Conservation (phyloP, 495 filamentous ascomycete species). For the Hypoxylon subgilvum region DNA sequence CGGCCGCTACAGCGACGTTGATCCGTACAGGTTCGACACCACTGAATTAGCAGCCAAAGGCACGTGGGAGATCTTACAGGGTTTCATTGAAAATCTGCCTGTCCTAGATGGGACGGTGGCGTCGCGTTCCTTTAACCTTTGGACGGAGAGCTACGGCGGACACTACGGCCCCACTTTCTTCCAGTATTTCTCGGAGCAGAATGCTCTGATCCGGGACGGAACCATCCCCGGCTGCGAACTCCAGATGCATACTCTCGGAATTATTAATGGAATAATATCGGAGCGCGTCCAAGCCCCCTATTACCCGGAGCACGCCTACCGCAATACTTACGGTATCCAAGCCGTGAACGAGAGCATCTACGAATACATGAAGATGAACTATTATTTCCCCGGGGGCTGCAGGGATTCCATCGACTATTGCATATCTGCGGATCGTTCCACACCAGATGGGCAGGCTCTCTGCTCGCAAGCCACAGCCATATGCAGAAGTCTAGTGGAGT, state of each 20-base stretch:
- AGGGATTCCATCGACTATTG: conserved; percentile 49
- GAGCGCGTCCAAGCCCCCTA: conserved; percentile 66
- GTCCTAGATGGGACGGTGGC: conserved; percentile 45
- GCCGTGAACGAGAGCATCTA: conserved; percentile 58
- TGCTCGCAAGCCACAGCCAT: conserved; percentile 54
- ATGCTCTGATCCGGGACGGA: conserved; percentile 53
- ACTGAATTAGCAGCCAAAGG: conserved; percentile 57
- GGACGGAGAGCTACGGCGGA: conserved; percentile 62
- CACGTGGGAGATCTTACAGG: conserved; percentile 54
- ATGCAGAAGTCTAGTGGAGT: conserved; percentile 53
- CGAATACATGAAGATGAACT: conserved; percentile 50
- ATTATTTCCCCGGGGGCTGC: conserved; percentile 52
- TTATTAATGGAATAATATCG: conserved; percentile 77
- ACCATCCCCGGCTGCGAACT: conserved; percentile 55
- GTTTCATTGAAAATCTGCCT: conserved; percentile 45
- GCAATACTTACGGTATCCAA: conserved; percentile 76
- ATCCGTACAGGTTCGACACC: conserved; percentile 44
- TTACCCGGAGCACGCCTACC: conserved; percentile 69
- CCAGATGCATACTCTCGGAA: conserved; percentile 60
- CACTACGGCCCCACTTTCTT: conserved; percentile 62
- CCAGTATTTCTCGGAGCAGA: conserved; percentile 63
- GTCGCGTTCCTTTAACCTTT: conserved; percentile 61
- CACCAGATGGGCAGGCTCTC: conserved; percentile 43
- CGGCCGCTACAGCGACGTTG: conserved; percentile 42
- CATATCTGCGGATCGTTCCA: conserved; percentile 49